Base-by-base conservation (phyloP, 176 grass and related monocot species). In the Aegilops tauschii region DNA sequence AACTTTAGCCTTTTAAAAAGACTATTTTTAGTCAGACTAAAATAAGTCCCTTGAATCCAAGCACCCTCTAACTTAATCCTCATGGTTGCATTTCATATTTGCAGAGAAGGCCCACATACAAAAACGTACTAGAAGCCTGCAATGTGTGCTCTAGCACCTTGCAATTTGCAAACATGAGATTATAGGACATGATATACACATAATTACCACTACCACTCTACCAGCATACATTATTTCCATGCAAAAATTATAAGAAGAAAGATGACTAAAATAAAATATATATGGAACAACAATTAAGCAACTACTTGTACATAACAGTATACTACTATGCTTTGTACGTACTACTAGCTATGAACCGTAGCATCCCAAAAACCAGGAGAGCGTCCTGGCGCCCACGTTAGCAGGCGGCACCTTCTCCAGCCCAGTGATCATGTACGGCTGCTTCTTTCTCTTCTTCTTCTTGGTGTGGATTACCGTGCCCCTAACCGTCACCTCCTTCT, bases 401-500 rank as follows among this genome's bases (percentile, higher is more conserved):
- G 61, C 63, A 1, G 65, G 47, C 31, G 65, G 74, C 70, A 61
- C 80, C 59, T 69, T 91, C 27, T 84, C 86, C 54, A 58, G 54
- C 54, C 63, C 62, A 77, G 12, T 3, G 54, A 58, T 58, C 54
- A 58, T 58, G 54, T 7, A 58, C 29, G 11, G 27, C 45, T 37
- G 72, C 73, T 34, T 84, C 61, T 12, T 78, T 29, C 77, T 88
- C 42, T 25, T 76, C 65, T 78, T 82, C 52, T 80, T 89, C 76
- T 82, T 86, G 73, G 78, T 75, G 81, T 81, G 87, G 65, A 70
- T 12, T 52, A 87, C 66, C 45, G 75, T 85, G 8, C 94, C 97
- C 58, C 94, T 91, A 52, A 99, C 89, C 12, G 89, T 94, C 65
- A 97, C 92, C 59, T 99, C 97, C 78, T 93, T 94, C 92, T 97